Conservation (phyloP, 75 land plant species). For the Pseudotsuga menziesii region DNA sequence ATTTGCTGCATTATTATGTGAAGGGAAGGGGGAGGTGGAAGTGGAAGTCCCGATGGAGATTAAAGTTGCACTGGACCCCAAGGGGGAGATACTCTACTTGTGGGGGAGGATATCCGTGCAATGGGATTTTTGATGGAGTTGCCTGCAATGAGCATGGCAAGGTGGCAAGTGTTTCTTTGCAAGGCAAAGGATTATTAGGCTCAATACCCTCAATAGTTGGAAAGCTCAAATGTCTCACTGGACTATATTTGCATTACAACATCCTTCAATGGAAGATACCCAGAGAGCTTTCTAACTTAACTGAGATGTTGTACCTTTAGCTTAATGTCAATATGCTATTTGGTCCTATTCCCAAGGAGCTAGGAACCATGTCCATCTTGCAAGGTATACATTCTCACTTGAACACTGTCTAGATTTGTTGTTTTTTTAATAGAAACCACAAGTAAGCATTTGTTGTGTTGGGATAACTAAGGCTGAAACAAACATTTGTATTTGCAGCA, state of each 20-base stretch:
- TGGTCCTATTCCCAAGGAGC: slow-evolving; percentile 69
- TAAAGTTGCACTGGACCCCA: slow-evolving; percentile 69
- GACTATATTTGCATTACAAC: slow-evolving; percentile 82
- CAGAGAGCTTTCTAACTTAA: slow-evolving; percentile 40
- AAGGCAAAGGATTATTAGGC: slow-evolving; percentile 69
- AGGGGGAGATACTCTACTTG: slow-evolving; percentile 37
- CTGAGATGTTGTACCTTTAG: slow-evolving; percentile 63
- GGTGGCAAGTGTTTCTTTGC: slow-evolving; percentile 74
- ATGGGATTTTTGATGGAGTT: slow-evolving; percentile 66
- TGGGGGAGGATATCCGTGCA: slow-evolving; percentile 74
- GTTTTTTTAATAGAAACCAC: too few relatives aligned
- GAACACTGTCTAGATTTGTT: too few relatives aligned
- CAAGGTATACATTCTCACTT: slow-evolving; percentile 49
- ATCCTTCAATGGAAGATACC: slow-evolving; percentile 68
- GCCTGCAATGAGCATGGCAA: slow-evolving; percentile 64
- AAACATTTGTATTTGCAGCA: too few relatives aligned
- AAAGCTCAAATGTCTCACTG: slow-evolving; percentile 53
- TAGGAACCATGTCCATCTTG: slow-evolving; percentile 63
- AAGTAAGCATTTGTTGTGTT: too few relatives aligned
- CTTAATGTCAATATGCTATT: slow-evolving; percentile 71
- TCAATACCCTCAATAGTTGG: slow-evolving; percentile 48
- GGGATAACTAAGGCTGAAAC: too few relatives aligned
- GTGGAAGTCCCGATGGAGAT: slow-evolving; percentile 71
- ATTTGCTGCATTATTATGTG: not conserved
- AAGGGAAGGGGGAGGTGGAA: slow-evolving; percentile 45